A percentile compares a stretch with the other conserved stretches of the same genome.
These are phyloP conservation scores for Blattamonas nauphoetae DNA, from an alignment of 78 protist genomes.

Conservation along the genomic window DNA sequence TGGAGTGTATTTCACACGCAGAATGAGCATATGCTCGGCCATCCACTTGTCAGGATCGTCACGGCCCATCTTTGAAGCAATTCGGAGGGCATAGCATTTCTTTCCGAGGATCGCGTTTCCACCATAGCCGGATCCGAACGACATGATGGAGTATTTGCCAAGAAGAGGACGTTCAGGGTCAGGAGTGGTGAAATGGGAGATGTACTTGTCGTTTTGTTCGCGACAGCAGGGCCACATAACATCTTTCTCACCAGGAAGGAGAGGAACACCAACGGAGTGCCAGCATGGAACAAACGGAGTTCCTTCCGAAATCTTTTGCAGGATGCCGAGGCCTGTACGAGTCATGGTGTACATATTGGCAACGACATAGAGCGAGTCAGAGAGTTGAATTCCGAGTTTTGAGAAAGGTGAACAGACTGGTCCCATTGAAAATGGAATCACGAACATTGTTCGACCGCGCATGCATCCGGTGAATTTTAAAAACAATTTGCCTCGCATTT, in stretches of 20 bases:
- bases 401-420: conserved; percentile 52
- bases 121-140: conserved; percentile 75
- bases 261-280: conserved; percentile 71
- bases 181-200: conserved; percentile 51
- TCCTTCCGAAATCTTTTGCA: neutral
- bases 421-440: conserved; percentile 74
- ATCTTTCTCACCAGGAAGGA: conserved; percentile 44
- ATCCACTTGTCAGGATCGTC: conserved; percentile 64
- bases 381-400: conserved; percentile 46
- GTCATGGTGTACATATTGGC: conserved; percentile 73
- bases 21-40: conserved; percentile 85
- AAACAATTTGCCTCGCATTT: conserved; percentile 45
- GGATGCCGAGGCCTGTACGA: conserved; percentile 44
- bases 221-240: conserved; percentile 64
- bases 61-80: conserved; percentile 62
- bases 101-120: conserved; percentile 86
- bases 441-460: conserved; percentile 73
- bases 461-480: conserved; percentile 45
- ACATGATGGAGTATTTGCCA: conserved; percentile 34
- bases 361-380: conserved; percentile 31
- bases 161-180: conserved; percentile 37
- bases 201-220: conserved; percentile 39
- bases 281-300: conserved; percentile 51
- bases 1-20: conserved; percentile 48
- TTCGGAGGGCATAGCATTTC: conserved; percentile 75